These are phyloP conservation scores for Picea glauca DNA, from an alignment of 75 land plant genomes.

Conservation along the genomic window DNA sequence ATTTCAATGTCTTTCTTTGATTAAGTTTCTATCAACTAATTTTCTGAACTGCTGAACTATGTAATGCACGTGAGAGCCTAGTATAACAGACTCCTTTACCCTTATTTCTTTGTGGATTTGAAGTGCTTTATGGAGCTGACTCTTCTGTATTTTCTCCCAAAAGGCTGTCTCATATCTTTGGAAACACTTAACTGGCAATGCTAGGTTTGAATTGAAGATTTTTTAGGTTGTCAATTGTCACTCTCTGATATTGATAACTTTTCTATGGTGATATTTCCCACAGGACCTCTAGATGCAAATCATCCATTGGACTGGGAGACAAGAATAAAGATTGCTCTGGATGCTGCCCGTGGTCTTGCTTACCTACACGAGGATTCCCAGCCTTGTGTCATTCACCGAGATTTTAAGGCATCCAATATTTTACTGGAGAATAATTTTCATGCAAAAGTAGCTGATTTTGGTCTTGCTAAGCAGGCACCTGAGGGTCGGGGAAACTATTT, in stretches of 20 bases:
- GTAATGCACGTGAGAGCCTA: background rate
- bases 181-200: background rate
- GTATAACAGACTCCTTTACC: background rate
- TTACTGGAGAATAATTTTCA: constrained; percentile 85
- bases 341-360: constrained; percentile 97
- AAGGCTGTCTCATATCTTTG: background rate
- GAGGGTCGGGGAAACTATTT: constrained; percentile 85
- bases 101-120: background rate
- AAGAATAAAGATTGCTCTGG: constrained; percentile 95
- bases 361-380: constrained; percentile 97
- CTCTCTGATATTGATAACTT: background rate
- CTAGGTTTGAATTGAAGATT: background rate
- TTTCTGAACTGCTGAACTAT: background rate
- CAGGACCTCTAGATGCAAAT: constrained; percentile 74
- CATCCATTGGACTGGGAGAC: constrained; percentile 89
- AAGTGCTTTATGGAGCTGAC: background rate
- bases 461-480: constrained; percentile 93
- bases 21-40: constrained; percentile 1
- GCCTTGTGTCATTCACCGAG: constrained; percentile 97
- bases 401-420: constrained; percentile 97
- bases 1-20: background rate
- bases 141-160: background rate
- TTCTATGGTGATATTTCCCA: background rate
- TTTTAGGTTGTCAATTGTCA: background rate
- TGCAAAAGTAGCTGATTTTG: constrained; percentile 98